Evolutionary conservation across 768 basidiomycete genomes (phyloP).

Genomic region (Leccinum pellstonianum): DNA sequence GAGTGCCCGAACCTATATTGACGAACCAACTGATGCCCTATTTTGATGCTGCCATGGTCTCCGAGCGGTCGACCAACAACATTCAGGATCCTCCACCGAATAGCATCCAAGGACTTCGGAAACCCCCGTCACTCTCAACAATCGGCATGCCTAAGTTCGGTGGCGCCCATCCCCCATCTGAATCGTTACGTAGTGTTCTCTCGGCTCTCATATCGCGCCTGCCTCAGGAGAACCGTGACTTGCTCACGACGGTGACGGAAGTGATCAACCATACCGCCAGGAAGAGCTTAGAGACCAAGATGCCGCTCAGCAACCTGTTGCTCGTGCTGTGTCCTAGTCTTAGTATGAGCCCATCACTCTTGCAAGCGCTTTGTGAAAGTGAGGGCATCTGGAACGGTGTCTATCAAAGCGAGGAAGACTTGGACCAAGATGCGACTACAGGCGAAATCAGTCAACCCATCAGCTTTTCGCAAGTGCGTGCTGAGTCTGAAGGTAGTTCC

Average conservation of each 20-base stretch:
- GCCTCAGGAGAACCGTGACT: constrained; percentile 78
- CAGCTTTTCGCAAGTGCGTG: neutral
- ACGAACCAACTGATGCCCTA: constrained; percentile 67
- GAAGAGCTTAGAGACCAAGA: constrained; percentile 74
- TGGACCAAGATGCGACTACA: constrained; percentile 4
- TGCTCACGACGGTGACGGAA: constrained; percentile 79
- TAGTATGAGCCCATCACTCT: constrained; percentile 70
- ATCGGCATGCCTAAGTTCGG: constrained; percentile 70
- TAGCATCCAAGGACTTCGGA: constrained; percentile 48
- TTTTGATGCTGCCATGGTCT: constrained; percentile 75
- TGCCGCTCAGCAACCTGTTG: constrained; percentile 88
- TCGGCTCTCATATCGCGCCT: constrained; percentile 63
- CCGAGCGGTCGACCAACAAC: constrained; percentile 43
- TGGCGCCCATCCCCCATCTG: constrained; percentile 60
- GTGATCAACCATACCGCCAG: constrained; percentile 75
- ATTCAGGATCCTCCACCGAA: constrained; percentile 36
- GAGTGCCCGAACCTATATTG: constrained; percentile 86
- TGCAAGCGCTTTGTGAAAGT: constrained; percentile 72
- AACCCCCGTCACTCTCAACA: constrained; percentile 79
- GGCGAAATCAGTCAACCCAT: neutral
- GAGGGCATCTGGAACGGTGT: constrained; percentile 59
- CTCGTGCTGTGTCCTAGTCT: constrained; percentile 87
- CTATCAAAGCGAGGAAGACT: constrained; percentile 6
- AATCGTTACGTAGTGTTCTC: constrained; percentile 55
- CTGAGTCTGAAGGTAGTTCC: neutral